These are phyloP conservation scores for Lanmaoa pseudosensibilis DNA, from an alignment of 768 basidiomycete genomes.

Conservation along the genomic window DNA sequence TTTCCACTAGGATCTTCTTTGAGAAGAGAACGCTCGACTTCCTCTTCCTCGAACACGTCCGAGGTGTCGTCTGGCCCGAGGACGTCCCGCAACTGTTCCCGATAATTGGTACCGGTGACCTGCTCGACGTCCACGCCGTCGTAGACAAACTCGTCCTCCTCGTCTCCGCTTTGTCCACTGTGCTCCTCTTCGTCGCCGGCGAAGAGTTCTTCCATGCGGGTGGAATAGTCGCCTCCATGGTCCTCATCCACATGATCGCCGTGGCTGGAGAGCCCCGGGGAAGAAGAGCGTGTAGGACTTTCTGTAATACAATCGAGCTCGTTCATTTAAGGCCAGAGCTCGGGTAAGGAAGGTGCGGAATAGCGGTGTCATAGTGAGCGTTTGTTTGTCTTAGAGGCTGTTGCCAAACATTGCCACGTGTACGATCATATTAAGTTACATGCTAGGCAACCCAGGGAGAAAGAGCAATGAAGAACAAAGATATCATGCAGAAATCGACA, in stretches of 20 bases:
- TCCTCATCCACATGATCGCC: constrained; percentile 25
- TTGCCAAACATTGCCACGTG: constrained; percentile 32
- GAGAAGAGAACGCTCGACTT: constrained; percentile 47
- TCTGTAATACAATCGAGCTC: neutral
- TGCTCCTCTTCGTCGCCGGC: constrained; percentile 45
- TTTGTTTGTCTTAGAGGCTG: constrained; percentile 28
- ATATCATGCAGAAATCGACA: constrained; percentile 19
- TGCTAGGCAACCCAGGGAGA: neutral
- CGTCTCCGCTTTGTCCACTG: constrained; percentile 47
- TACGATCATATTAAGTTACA: neutral
- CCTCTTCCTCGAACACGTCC: constrained; percentile 46
- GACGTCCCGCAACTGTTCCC: constrained; percentile 68
- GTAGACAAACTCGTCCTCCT: constrained; percentile 70
- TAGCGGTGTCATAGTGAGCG: neutral
- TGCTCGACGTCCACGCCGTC: constrained; percentile 61
- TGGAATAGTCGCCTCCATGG: constrained; percentile 26
- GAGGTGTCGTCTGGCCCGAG: constrained; percentile 63
- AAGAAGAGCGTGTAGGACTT: constrained; percentile 1
- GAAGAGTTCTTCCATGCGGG: constrained; percentile 28
- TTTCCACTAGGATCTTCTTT: constrained; percentile 39
- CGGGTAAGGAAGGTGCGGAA: neutral
- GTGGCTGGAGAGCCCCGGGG: constrained; percentile 16
- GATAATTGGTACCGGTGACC: constrained; percentile 52
- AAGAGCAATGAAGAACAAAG: neutral
- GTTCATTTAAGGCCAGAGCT: constrained; percentile 8